These are phyloP conservation scores for Colletotrichum musae DNA, from an alignment of 2,329 filamentous ascomycete species.

Conservation along the genomic window DNA sequence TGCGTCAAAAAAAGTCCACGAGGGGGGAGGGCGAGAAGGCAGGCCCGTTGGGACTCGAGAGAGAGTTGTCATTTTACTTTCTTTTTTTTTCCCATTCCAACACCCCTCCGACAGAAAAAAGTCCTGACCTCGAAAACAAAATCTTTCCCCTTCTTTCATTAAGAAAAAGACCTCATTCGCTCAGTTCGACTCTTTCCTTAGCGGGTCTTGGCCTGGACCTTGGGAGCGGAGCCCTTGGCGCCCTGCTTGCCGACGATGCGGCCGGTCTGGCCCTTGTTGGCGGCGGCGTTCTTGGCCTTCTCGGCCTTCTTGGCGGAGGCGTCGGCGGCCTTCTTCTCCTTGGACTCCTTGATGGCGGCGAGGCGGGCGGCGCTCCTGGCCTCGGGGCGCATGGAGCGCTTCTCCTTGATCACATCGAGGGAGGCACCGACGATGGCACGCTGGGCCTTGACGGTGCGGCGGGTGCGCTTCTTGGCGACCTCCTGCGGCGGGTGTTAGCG, in stretches of 20 bases:
- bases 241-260: constrained; percentile 97
- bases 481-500: constrained; percentile 77
- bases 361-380: constrained; percentile 92
- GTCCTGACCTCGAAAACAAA: not conserved
- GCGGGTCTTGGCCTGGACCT: constrained; percentile 89
- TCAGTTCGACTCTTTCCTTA: constrained; percentile 63
- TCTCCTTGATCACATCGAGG: constrained; percentile 99
- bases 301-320: constrained; percentile 97
- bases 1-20: constrained; percentile 16
- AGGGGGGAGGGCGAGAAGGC: too few species aligned
- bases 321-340: constrained; percentile 95
- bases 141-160: constrained; percentile 5
- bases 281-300: constrained; percentile 94
- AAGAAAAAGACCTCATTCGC: constrained; percentile 27
- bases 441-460: constrained; percentile 98
- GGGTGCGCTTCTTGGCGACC: constrained; percentile 99
- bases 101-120: constrained; percentile 23
- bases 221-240: constrained; percentile 88
- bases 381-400: constrained; percentile 93
- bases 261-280: constrained; percentile 82
- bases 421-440: constrained; percentile 99
- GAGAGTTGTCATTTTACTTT: not conserved
- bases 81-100: constrained; percentile 34
- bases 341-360: constrained; percentile 94
- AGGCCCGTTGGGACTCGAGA: too few species aligned